Evolutionary conservation across 2,329 filamentous ascomycete genomes (phyloP).

Genomic region (Colletotrichum aenigma): DNA sequence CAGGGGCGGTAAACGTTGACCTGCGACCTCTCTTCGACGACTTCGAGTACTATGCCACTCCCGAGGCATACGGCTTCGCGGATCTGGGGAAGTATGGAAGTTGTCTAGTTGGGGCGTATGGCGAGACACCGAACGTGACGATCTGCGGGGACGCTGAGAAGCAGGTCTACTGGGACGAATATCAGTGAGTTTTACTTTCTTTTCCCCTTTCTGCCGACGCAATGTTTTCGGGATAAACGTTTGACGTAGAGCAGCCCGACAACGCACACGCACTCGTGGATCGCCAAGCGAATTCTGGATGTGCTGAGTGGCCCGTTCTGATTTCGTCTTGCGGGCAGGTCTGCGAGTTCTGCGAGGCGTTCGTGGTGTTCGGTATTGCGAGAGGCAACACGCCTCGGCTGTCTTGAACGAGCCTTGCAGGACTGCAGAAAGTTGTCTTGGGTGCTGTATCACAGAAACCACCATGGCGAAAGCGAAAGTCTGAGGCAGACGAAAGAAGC

Average conservation of each 20-base stretch:
- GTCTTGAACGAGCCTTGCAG: background rate
- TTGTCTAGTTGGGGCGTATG: slow-evolving; percentile 3
- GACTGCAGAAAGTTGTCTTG: background rate
- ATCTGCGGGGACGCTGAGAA: background rate
- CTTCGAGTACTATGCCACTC: slow-evolving; percentile 11
- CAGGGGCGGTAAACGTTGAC: background rate
- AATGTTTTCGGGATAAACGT: background rate
- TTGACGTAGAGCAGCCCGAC: slow-evolving; percentile 6
- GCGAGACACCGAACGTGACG: slow-evolving; percentile 11
- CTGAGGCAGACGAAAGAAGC: background rate
- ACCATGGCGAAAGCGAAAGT: background rate
- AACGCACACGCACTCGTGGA: slow-evolving; percentile 14
- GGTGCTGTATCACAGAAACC: background rate
- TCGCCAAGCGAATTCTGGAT: slow-evolving; percentile 1
- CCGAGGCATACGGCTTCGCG: background rate
- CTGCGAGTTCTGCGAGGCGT: background rate
- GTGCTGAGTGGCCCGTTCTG: slow-evolving; percentile 1
- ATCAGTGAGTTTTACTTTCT: background rate
- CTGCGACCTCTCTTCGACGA: slow-evolving; percentile 4
- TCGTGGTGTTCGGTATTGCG: background rate
- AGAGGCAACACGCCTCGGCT: background rate
- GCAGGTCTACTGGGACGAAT: slow-evolving; percentile 16
- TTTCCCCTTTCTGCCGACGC: background rate
- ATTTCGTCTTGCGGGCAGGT: background rate
- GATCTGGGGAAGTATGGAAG: slow-evolving; percentile 10